Evolutionary conservation across 495 filamentous ascomycete genomes (phyloP).

Genomic region (Podospora pseudocomata): DNA sequence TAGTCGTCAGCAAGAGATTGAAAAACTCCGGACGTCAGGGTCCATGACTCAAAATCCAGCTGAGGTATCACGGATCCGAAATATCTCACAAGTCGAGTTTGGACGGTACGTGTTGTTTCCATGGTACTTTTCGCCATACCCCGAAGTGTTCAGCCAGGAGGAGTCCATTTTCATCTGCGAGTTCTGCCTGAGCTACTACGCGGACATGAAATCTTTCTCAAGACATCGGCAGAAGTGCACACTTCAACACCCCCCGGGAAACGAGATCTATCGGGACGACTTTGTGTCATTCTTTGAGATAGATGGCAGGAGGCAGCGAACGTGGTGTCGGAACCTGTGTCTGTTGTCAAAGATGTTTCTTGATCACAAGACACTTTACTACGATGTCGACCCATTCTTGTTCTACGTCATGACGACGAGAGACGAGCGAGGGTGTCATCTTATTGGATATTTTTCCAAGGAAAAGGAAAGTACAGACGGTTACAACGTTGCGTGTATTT

Average conservation of each 20-base stretch:
- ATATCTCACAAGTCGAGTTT: constrained; percentile 89
- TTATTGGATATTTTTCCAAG: constrained; percentile 96
- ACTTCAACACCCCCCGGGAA: constrained; percentile 87
- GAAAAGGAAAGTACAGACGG: constrained; percentile 95
- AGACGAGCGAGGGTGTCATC: constrained; percentile 80
- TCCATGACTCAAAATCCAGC: constrained; percentile 99
- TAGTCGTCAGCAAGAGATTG: constrained; percentile 88
- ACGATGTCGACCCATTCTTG: constrained; percentile 96
- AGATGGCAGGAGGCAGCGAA: constrained; percentile 89
- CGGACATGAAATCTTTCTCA: constrained; percentile 68
- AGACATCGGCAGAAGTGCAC: constrained; percentile 90
- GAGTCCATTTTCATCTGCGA: constrained; percentile 95
- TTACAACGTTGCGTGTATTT: constrained; percentile 96
- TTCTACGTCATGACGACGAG: constrained; percentile 97
- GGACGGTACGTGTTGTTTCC: constrained; percentile 88
- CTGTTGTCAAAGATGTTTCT: constrained; percentile 93
- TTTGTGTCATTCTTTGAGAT: constrained; percentile 96
- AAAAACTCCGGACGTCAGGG: constrained; percentile 85
- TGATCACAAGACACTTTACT: constrained; percentile 99
- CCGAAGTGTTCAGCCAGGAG: constrained; percentile 76
- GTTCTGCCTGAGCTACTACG: constrained; percentile 91
- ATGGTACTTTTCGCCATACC: constrained; percentile 99
- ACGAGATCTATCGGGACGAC: constrained; percentile 96
- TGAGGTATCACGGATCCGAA: constrained; percentile 93
- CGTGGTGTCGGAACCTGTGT: constrained; percentile 96